Conservation (phyloP, 2,329 filamentous ascomycete genomes). For the Huntiella bhutanensis region DNA sequence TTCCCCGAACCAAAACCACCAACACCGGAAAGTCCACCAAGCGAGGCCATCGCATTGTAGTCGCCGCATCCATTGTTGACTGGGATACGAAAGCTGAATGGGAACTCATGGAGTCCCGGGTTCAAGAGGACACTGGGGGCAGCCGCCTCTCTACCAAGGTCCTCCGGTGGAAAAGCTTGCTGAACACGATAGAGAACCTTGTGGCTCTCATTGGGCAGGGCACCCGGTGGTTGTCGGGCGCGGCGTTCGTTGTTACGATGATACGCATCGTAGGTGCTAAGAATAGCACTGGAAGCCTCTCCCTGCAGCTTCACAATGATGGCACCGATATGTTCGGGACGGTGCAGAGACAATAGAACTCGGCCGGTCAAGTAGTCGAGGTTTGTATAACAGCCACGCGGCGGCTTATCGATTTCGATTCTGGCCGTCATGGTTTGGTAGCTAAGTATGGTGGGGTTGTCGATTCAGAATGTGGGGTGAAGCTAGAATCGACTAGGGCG, state of each 20-base stretch:
- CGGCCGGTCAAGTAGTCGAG: conserved; percentile 53
- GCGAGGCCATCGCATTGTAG: conserved; percentile 31
- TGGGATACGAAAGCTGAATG: conserved; percentile 59
- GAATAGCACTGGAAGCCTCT: conserved; percentile 50
- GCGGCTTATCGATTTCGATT: conserved; percentile 45
- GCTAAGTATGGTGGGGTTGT: background rate
- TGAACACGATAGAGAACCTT: conserved; percentile 59
- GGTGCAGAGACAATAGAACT: conserved; percentile 36
- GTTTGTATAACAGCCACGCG: conserved; percentile 54
- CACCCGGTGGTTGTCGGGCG: conserved; percentile 11
- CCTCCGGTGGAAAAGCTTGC: conserved; percentile 50
- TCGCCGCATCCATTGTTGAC: conserved; percentile 57
- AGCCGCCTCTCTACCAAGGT: conserved; percentile 21
- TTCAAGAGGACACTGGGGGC: conserved; percentile 39
- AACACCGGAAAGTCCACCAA: conserved; percentile 33
- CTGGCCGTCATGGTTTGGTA: conserved; percentile 38
- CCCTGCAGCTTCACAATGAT: conserved; percentile 73
- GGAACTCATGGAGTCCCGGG: conserved; percentile 54
- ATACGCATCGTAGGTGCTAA: conserved; percentile 23
- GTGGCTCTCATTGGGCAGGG: conserved; percentile 35
- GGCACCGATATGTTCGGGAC: conserved; percentile 50
- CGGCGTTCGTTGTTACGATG: conserved; percentile 8
- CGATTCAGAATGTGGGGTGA: too few species aligned
- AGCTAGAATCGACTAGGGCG: too few species aligned
- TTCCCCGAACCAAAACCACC: conserved; percentile 34